These are phyloP conservation scores for Hortaea sp. DNA, from an alignment of 2,329 filamentous ascomycete genomes.

Conservation along the genomic window DNA sequence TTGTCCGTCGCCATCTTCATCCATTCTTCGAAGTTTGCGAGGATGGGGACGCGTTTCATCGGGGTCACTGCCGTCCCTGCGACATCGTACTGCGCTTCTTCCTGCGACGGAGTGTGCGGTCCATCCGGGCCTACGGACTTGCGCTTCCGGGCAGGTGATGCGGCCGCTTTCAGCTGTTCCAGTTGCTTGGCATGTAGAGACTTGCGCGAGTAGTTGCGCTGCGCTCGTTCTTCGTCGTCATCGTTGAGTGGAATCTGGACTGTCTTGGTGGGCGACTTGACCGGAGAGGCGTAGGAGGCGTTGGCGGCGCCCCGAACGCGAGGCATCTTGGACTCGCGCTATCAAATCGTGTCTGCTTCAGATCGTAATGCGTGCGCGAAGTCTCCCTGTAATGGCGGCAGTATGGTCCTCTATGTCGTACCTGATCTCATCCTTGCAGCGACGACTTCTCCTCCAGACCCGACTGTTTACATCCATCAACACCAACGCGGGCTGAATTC, in stretches of 20 bases:
- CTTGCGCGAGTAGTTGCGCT: constrained; percentile 76
- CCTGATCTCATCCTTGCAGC: no score
- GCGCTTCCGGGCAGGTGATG: constrained; percentile 55
- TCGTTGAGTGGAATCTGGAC: constrained; percentile 88
- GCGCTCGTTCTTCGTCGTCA: constrained; percentile 84
- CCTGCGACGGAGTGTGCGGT: constrained; percentile 42
- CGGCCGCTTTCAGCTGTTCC: constrained; percentile 79
- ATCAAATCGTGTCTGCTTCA: no score
- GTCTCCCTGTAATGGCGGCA: no score
- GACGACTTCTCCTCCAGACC: no score
- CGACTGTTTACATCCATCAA: no score
- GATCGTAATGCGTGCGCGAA: no score
- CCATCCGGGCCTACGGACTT: constrained; percentile 27
- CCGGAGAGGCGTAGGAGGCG: constrained; percentile 28
- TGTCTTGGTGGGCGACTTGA: constrained; percentile 35
- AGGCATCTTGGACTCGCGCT: constrained; percentile 18
- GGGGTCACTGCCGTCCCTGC: constrained; percentile 74
- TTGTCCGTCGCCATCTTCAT: constrained; percentile 99
- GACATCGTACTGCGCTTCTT: constrained; percentile 47
- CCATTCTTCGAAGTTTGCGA: constrained; percentile 99
- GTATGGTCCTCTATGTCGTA: no score
- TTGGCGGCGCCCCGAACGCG: constrained; percentile 29
- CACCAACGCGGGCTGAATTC: no score
- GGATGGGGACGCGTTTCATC: constrained; percentile 88
- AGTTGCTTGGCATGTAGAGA: constrained; percentile 82